These are phyloP conservation scores for Teratosphaeria gauchensis DNA, from an alignment of 2,329 filamentous ascomycete species.

Conservation along the genomic window DNA sequence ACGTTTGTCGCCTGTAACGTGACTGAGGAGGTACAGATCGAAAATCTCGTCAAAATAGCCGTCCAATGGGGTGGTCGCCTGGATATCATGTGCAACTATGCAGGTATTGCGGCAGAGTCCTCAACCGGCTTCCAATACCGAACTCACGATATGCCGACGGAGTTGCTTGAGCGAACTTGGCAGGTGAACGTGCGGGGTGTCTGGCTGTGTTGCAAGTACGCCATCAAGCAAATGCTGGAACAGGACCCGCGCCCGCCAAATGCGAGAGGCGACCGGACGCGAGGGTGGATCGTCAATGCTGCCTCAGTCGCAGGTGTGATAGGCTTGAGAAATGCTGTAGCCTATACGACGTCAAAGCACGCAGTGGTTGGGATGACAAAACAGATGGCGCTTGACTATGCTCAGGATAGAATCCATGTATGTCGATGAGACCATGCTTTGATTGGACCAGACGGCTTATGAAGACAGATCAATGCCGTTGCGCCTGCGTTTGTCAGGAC, in stretches of 20 bases:
- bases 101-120: conserved; percentile 12
- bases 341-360: conserved; percentile 12
- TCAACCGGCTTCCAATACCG: conserved; percentile 2
- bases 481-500: conserved; percentile 12
- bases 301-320: conserved; percentile 33
- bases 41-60: conserved; percentile 12
- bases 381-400: conserved; percentile 19
- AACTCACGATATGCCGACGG: conserved; percentile 11
- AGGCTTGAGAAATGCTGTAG: background rate
- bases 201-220: conserved; percentile 35
- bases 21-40: conserved; percentile 13
- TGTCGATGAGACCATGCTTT: background rate
- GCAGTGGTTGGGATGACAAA: conserved; percentile 22
- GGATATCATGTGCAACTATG: conserved; percentile 18
- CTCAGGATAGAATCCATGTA: conserved; percentile 16
- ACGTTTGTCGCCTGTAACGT: conserved; percentile 18
- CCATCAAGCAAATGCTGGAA: conserved; percentile 29
- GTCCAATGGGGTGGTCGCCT: conserved; percentile 18
- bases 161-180: conserved; percentile 15
- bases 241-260: conserved; percentile 26
- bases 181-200: conserved; percentile 31
- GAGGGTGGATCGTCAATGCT: conserved; percentile 44
- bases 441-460: conserved; percentile 2
- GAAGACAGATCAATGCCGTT: conserved; percentile 5
- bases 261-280: conserved; percentile 27